A percentile compares a stretch with the other conserved stretches of the same genome.
phyloP scores from a whole-genome alignment of 495 filamentous ascomycete genomes.

The Penicillium bovifimosum region DNA sequence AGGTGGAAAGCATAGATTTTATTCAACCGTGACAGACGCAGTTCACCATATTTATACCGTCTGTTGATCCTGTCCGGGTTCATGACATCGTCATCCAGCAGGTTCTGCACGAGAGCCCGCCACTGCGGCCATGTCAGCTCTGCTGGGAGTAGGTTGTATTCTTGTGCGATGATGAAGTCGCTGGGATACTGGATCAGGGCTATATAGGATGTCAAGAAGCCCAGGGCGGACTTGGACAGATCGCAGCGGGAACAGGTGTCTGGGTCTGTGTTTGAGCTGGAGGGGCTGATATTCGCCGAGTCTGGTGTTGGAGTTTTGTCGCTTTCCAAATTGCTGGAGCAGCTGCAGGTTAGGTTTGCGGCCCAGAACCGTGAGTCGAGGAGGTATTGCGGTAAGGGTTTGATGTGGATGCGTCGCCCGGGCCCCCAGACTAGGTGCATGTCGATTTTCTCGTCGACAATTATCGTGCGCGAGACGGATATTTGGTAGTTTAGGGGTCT shows the following conservation, averaged over 20 bases:
- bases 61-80: slow-evolving; percentile 18
- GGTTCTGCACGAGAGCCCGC: slow-evolving; percentile 8
- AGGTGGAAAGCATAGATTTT: slow-evolving; percentile 13
- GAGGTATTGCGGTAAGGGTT: slow-evolving; percentile 41
- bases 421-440: slow-evolving; percentile 38
- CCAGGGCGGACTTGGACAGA: slow-evolving; percentile 23
- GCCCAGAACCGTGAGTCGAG: slow-evolving; percentile 39
- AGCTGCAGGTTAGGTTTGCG: slow-evolving; percentile 5
- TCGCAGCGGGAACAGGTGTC: background rate
- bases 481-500: slow-evolving; percentile 45
- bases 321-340: background rate
- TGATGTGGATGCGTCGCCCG: slow-evolving; percentile 33
- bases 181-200: slow-evolving; percentile 39
- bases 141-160: slow-evolving; percentile 30
- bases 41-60: slow-evolving; percentile 43
- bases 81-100: background rate
- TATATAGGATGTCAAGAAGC: slow-evolving; percentile 43
- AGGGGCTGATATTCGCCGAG: background rate
- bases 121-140: slow-evolving; percentile 23
- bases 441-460: slow-evolving; percentile 37
- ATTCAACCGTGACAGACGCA: slow-evolving; percentile 28
- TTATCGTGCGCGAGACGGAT: slow-evolving; percentile 34
- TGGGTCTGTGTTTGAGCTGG: background rate
- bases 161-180: slow-evolving; percentile 39
- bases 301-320: background rate